Conservation (phyloP, 2,329 filamentous ascomycete genomes). For the Lecanicillium sp. region DNA sequence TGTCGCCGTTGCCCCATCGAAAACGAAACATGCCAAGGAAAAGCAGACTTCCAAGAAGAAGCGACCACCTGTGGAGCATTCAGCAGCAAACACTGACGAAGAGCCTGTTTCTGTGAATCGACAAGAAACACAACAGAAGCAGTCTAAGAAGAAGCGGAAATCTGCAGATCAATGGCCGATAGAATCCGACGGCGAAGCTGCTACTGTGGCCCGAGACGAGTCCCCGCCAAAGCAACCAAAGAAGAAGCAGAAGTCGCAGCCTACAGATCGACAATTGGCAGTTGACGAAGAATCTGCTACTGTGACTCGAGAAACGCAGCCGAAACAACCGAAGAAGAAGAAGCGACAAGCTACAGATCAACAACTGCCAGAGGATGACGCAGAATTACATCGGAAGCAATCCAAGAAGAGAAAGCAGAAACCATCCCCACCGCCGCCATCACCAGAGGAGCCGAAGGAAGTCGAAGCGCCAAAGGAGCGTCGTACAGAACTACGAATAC, state of each 20-base stretch:
- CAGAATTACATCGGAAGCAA: background rate
- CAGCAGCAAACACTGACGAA: too few relatives aligned
- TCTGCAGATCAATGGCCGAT: too few relatives aligned
- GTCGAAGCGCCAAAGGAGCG: background rate
- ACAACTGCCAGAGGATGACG: background rate
- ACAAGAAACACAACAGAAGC: too few relatives aligned
- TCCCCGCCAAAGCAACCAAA: background rate
- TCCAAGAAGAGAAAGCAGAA: background rate
- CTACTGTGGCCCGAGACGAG: background rate
- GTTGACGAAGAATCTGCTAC: background rate
- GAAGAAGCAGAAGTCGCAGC: background rate
- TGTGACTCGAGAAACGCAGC: too few relatives aligned
- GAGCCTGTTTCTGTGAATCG: too few relatives aligned
- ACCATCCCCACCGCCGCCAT: background rate
- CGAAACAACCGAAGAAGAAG: background rate
- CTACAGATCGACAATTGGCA: background rate
- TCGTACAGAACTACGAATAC: slow-evolving; percentile 7
- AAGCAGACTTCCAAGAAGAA: too few relatives aligned
- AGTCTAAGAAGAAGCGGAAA: too few relatives aligned
- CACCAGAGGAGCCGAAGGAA: background rate
- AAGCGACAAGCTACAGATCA: too few relatives aligned
- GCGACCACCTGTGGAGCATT: too few relatives aligned
- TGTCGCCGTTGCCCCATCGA: too few relatives aligned
- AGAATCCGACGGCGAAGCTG: too few relatives aligned
- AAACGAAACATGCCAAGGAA: too few relatives aligned